Evolutionary conservation across 495 filamentous ascomycete genomes (phyloP).

Genomic region (Hypoxylon perforatum): DNA sequence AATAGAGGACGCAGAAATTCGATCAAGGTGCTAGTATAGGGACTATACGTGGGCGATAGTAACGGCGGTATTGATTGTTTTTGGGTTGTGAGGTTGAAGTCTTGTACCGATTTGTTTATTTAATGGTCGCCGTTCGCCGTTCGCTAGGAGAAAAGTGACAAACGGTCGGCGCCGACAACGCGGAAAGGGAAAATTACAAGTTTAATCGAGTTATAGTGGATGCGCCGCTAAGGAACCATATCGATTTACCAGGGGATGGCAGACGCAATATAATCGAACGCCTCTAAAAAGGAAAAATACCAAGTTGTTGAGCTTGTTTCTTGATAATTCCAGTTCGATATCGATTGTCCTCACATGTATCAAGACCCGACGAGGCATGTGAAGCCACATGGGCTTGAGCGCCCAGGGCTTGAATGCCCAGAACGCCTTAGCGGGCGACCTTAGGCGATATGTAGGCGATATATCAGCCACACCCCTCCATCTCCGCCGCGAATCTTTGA

Average conservation of each 20-base stretch:
- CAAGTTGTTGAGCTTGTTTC: background rate
- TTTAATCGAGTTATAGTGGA: slow-evolving; percentile 17
- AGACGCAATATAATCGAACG: too few species aligned
- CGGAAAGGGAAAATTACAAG: slow-evolving; percentile 6
- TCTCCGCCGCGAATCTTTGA: too few species aligned
- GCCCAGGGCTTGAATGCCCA: background rate
- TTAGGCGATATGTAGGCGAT: background rate
- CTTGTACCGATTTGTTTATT: slow-evolving; percentile 8
- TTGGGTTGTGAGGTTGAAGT: background rate
- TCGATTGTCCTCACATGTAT: slow-evolving; percentile 1
- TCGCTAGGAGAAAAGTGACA: slow-evolving; percentile 1
- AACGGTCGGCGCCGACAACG: background rate
- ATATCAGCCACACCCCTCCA: slow-evolving; percentile 12
- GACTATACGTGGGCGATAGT: too few species aligned
- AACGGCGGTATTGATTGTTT: background rate
- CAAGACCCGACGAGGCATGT: slow-evolving; percentile 19
- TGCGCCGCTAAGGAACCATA: slow-evolving; percentile 17
- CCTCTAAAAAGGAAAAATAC: background rate
- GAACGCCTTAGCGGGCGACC: background rate
- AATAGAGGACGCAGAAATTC: too few species aligned
- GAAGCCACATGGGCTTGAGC: slow-evolving; percentile 35
- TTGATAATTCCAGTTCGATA: slow-evolving; percentile 6
- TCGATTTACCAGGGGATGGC: background rate
- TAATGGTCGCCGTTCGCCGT: slow-evolving; percentile 11
- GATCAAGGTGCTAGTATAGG: too few species aligned